A percentile compares a stretch with the other conserved stretches of the same genome.
These are phyloP conservation scores for Didymella arachidicola DNA, from an alignment of 2,329 filamentous ascomycete genomes.

Conservation along the genomic window DNA sequence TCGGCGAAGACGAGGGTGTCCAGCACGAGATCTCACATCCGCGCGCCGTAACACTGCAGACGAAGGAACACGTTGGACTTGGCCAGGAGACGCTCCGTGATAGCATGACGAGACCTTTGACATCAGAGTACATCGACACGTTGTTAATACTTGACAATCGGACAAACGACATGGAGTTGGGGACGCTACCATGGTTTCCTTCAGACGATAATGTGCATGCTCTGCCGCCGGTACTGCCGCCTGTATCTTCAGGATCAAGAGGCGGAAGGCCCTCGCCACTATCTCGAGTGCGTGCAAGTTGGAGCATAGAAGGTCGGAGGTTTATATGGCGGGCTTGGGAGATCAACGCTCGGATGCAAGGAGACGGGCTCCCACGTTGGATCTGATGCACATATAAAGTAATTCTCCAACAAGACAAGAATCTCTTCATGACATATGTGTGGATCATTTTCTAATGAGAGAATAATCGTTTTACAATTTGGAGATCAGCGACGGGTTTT, in stretches of 20 bases:
- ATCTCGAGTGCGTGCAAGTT: neutral
- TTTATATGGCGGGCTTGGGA: neutral
- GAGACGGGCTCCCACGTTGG: neutral
- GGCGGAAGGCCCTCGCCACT: neutral
- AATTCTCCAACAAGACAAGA: neutral
- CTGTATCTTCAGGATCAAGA: neutral
- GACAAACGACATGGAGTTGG: slow-evolving; percentile 1
- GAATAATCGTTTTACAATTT: no score
- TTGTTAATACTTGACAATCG: neutral
- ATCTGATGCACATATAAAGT: neutral
- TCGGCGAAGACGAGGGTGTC: neutral
- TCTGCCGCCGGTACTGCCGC: neutral
- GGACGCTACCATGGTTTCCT: neutral
- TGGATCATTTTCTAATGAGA: no score
- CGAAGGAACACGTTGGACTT: neutral
- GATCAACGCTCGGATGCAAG: neutral
- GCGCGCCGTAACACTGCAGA: neutral
- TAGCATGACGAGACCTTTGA: slow-evolving; percentile 2
- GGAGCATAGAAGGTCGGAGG: neutral
- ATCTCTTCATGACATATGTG: neutral
- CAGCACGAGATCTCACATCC: neutral
- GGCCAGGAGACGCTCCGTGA: neutral
- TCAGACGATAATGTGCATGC: neutral
- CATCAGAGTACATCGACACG: neutral
- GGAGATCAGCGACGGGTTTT: neutral